These are phyloP conservation scores for Gelatoporia subvermispora DNA, from an alignment of 768 basidiomycete species.

Conservation along the genomic window DNA sequence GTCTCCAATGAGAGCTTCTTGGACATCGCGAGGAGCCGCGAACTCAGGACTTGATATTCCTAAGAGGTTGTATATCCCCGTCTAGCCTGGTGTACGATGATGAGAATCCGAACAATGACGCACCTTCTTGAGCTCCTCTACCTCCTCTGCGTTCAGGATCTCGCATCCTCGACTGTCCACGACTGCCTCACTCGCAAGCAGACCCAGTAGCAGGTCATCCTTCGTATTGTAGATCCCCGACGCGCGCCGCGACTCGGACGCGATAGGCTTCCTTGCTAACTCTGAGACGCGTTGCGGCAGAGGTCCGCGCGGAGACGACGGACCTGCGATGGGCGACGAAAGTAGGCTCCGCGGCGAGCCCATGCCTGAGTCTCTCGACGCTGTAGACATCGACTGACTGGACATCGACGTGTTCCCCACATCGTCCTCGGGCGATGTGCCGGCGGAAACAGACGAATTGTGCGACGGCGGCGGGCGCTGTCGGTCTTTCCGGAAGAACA, in stretches of 20 bases:
- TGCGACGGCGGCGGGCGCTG: conserved; percentile 24
- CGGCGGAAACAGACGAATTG: conserved; percentile 5
- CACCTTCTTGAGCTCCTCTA: conserved; percentile 69
- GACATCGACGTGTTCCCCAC: conserved; percentile 23
- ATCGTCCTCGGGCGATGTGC: conserved; percentile 18
- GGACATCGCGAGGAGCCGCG: conserved; percentile 58
- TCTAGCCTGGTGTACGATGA: conserved; percentile 31
- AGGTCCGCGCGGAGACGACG: conserved; percentile 35
- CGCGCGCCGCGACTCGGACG: conserved; percentile 22
- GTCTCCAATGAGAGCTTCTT: conserved; percentile 79
- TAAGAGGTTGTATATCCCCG: conserved; percentile 25
- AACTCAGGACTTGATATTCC: conserved; percentile 71
- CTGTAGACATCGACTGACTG: conserved; percentile 11
- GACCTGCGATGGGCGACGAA: conserved; percentile 32
- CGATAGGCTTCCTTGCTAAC: conserved; percentile 32
- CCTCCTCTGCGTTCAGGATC: conserved; percentile 69
- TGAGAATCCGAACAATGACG: conserved; percentile 31
- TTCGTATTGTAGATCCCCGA: conserved; percentile 50
- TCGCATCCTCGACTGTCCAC: conserved; percentile 85
- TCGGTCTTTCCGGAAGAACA: conserved; percentile 52
- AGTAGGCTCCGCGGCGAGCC: conserved; percentile 23
- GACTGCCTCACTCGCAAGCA: conserved; percentile 89
- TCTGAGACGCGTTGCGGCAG: conserved; percentile 25
- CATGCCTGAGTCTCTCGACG: conserved; percentile 16
- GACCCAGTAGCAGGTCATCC: conserved; percentile 83